Percentiles rank a stretch among this genome's conserved stretches.
phyloP scores from a whole-genome alignment of 192 early-diverging fungal genomes.

The Coemansia sp. region DNA sequence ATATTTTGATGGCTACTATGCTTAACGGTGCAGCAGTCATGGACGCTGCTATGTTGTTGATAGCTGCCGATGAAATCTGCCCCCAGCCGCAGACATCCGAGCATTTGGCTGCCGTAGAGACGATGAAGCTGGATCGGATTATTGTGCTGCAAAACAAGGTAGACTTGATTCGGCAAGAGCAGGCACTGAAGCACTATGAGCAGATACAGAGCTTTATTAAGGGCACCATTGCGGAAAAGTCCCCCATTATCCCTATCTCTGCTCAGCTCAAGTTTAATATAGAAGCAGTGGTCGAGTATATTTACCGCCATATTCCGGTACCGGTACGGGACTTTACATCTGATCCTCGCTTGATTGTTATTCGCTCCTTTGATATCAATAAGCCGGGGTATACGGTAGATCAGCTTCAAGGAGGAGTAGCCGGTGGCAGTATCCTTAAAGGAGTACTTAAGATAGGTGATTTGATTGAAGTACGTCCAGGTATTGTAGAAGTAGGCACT shows the following conservation, averaged over 20 bases:
- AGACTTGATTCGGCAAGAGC: conserved; percentile 91
- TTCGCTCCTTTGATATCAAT: conserved; percentile 98
- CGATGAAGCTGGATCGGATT: conserved; percentile 96
- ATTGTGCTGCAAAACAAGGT: conserved; percentile 99
- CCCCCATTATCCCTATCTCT: conserved; percentile 96
- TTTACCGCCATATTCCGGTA: conserved; percentile 92
- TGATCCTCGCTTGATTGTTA: conserved; percentile 92
- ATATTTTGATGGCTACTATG: conserved; percentile 99
- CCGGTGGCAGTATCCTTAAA: conserved; percentile 92
- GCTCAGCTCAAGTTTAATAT: conserved; percentile 99
- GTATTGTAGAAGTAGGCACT: conserved; percentile 84
- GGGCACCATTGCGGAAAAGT: conserved; percentile 90
- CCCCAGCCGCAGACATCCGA: conserved; percentile 99
- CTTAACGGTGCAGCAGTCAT: conserved; percentile 97
- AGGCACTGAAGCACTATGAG: conserved; percentile 84
- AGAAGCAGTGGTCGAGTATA: conserved; percentile 96
- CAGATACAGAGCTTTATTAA: conserved; percentile 91
- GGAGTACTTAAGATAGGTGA: conserved; percentile 88
- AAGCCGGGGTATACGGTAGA: conserved; percentile 94
- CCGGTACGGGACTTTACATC: conserved; percentile 90
- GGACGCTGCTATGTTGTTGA: conserved; percentile 95
- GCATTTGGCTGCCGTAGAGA: conserved; percentile 98
- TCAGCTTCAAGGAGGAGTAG: conserved; percentile 94
- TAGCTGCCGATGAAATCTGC: conserved; percentile 97
- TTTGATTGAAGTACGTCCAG: conserved; percentile 95